Percentiles rank a stretch among this genome's conserved stretches.
Evolutionary conservation across 495 filamentous ascomycete species (phyloP).

Genomic region (Trichocladium uniseriatum): DNA sequence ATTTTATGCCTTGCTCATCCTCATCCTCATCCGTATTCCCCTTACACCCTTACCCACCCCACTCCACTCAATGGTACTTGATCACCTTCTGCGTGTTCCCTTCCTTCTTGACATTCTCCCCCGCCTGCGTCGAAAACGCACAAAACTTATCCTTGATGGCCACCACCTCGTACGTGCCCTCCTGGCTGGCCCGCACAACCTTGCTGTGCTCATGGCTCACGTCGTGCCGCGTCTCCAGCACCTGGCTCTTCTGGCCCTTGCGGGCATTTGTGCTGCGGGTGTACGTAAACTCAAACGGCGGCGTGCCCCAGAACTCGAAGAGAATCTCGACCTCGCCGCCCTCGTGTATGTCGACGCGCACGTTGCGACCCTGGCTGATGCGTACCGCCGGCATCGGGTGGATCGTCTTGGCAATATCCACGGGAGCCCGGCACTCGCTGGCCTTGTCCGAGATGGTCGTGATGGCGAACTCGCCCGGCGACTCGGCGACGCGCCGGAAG

Average conservation of each 20-base stretch:
- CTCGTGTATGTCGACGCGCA: conserved; percentile 88
- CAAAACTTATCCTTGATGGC: conserved; percentile 89
- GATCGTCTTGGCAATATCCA: conserved; percentile 67
- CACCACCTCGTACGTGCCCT: conserved; percentile 95
- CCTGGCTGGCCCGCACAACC: conserved; percentile 72
- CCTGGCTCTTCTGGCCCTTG: conserved; percentile 63
- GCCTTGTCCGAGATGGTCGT: conserved; percentile 74
- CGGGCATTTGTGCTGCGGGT: conserved; percentile 76
- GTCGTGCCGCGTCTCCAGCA: conserved; percentile 84
- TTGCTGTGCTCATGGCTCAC: conserved; percentile 71
- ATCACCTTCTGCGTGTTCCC: conserved; percentile 17
- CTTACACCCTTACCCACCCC: neutral
- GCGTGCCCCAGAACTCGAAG: conserved; percentile 89
- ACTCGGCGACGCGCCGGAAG: conserved; percentile 86
- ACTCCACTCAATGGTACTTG: conserved; percentile 2
- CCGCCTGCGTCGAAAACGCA: conserved; percentile 58
- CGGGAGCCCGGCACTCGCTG: conserved; percentile 70
- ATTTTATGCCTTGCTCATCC: neutral
- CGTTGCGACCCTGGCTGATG: conserved; percentile 69
- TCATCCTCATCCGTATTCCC: too few relatives aligned
- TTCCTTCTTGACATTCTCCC: conserved; percentile 1
- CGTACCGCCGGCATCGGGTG: conserved; percentile 85
- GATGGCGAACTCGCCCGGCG: conserved; percentile 79
- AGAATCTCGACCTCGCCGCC: conserved; percentile 84
- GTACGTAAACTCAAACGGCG: conserved; percentile 96